A percentile compares a stretch with the other conserved stretches of the same genome.
Conservation (phyloP, 176 grass and related monocot genomes). For the Zea mays region DNA sequence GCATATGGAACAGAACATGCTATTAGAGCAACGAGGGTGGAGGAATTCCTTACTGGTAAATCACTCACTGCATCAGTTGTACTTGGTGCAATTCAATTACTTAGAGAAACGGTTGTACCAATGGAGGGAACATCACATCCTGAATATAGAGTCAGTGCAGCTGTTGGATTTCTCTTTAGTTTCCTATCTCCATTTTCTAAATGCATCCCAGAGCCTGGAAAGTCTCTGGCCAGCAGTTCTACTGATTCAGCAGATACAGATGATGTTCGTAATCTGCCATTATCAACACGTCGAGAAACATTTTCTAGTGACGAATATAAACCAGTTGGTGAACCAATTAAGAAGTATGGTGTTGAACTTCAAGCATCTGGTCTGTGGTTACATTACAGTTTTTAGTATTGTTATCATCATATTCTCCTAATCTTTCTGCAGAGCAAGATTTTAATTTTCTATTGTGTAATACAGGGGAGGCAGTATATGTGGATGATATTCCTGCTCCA, state of each 20-base stretch:
- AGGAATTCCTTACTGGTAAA: slow-evolving; percentile 59
- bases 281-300: slow-evolving; percentile 47
- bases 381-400: background rate
- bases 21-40: slow-evolving; percentile 67
- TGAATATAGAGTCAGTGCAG: slow-evolving; percentile 68
- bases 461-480: slow-evolving; percentile 81
- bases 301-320: slow-evolving; percentile 42
- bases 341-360: slow-evolving; percentile 65
- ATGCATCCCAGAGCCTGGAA: slow-evolving; percentile 40
- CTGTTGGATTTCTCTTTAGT: slow-evolving; percentile 71
- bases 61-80: slow-evolving; percentile 45
- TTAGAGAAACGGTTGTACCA: slow-evolving; percentile 60
- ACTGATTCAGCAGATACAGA: slow-evolving; percentile 20
- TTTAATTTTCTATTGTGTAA: background rate
- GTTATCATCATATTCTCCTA: too few relatives aligned
- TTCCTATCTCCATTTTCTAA: slow-evolving; percentile 61
- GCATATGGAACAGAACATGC: slow-evolving; percentile 76
- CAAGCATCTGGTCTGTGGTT: slow-evolving; percentile 71
- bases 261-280: slow-evolving; percentile 22
- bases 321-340: slow-evolving; percentile 69
- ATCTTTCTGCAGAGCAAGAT: background rate
- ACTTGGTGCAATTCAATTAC: slow-evolving; percentile 52
- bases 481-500: slow-evolving; percentile 82
- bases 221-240: background rate
- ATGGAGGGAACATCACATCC: slow-evolving; percentile 58